Percentiles rank a stretch among this genome's conserved stretches.
Conservation (phyloP, 228 moss, liverwort and hornwort genomes). For the Sphagnum magellanicum region DNA sequence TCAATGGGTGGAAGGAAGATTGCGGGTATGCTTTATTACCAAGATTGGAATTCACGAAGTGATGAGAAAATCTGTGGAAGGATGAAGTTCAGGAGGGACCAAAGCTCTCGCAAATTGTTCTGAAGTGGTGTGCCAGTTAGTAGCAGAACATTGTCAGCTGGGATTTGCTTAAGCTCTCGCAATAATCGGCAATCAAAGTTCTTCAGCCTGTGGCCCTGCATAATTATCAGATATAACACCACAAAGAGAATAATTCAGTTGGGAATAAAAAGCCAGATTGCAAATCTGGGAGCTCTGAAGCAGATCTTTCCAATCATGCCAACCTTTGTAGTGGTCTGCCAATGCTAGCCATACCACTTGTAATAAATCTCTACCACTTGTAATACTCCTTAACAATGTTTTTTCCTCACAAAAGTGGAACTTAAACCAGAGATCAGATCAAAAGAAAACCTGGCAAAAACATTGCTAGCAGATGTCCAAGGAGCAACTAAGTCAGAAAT, state of each 20-base stretch:
- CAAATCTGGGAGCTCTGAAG: no score
- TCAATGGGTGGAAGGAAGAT: no score
- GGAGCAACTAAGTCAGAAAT: no score
- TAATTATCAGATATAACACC: not conserved
- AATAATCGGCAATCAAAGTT: conserved; percentile 85
- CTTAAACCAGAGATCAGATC: no score
- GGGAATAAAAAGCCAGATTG: not conserved
- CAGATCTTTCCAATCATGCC: no score
- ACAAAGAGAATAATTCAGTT: not conserved
- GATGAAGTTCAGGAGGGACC: conserved; percentile 93
- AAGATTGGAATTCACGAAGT: conserved; percentile 84
- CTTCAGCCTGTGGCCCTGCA: conserved; percentile 90
- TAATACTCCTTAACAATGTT: no score
- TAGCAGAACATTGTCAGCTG: conserved; percentile 70
- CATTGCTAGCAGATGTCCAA: no score
- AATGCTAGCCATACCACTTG: no score
- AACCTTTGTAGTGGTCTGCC: no score
- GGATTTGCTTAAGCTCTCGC: conserved; percentile 74
- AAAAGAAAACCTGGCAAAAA: no score
- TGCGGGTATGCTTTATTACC: conserved; percentile 24
- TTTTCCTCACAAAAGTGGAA: no score
- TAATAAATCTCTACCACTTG: no score
- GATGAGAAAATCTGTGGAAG: conserved; percentile 86
- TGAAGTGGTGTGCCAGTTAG: conserved; percentile 93
- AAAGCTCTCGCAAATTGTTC: conserved; percentile 87